Evolutionary conservation across 208 protist species (phyloP).

Genomic region (Leishmania mexicana): DNA sequence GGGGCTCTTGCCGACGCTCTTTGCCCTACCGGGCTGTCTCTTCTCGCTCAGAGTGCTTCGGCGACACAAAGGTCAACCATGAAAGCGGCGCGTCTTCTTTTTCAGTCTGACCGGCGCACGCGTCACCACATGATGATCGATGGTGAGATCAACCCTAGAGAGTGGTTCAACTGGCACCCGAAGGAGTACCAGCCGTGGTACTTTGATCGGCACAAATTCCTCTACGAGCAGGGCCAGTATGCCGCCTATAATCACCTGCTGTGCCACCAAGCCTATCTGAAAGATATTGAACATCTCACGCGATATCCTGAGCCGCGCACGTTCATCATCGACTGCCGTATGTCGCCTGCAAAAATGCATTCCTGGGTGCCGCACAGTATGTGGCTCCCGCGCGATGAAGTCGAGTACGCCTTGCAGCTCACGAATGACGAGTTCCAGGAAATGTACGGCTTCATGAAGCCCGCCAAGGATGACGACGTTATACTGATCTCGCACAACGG

Average conservation of each 20-base stretch:
- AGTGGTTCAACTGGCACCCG: constrained; percentile 93
- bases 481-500: constrained; percentile 92
- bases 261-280: constrained; percentile 85
- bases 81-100: constrained; percentile 25
- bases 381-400: constrained; percentile 90
- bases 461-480: constrained; percentile 68
- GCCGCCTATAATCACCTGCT: constrained; percentile 80
- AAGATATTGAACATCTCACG: constrained; percentile 78
- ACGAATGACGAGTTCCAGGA: constrained; percentile 83
- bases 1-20: neutral
- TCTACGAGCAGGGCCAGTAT: constrained; percentile 90
- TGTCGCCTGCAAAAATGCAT: constrained; percentile 76
- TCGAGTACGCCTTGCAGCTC: constrained; percentile 91
- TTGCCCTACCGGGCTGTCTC: neutral
- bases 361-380: constrained; percentile 86
- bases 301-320: constrained; percentile 81
- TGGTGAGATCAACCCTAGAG: constrained; percentile 86
- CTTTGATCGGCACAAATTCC: constrained; percentile 90
- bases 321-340: constrained; percentile 81
- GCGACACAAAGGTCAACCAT: constrained; percentile 7
- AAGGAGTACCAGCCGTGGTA: constrained; percentile 94
- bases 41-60: neutral
- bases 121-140: constrained; percentile 92
- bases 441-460: constrained; percentile 91
- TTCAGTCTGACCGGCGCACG: constrained; percentile 85